Conservation (phyloP, 140 eudicot genomes). For the Erigeron philadelphicus region DNA sequence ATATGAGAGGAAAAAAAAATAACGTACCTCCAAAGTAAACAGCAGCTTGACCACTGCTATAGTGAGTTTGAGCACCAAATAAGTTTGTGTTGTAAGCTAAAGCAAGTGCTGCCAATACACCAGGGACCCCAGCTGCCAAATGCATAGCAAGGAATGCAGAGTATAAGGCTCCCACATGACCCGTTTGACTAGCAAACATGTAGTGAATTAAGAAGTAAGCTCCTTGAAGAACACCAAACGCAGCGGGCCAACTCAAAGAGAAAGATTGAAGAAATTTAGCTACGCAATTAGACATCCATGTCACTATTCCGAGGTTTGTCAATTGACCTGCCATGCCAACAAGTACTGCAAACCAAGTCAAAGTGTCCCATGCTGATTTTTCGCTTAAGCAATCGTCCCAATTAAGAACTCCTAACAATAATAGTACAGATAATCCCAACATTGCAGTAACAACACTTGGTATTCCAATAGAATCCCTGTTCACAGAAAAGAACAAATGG, state of each 20-base stretch:
- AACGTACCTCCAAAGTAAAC: conserved; percentile 78
- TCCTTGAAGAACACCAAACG: conserved; percentile 67
- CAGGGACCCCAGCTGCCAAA: conserved; percentile 67
- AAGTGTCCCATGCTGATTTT: too few relatives aligned
- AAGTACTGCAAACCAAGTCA: conserved; percentile 74
- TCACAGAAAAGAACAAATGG: conserved; percentile 17
- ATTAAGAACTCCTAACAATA: conserved; percentile 60
- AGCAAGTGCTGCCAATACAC: conserved; percentile 58
- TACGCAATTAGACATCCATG: conserved; percentile 73
- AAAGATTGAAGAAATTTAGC: conserved; percentile 50
- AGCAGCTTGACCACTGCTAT: conserved; percentile 92
- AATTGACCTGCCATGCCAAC: conserved; percentile 87
- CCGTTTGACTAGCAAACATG: conserved; percentile 91
- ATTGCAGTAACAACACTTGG: conserved; percentile 84
- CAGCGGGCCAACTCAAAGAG: conserved; percentile 56
- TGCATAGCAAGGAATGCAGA: conserved; percentile 80
- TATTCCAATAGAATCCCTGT: conserved; percentile 61
- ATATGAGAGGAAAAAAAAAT: background rate
- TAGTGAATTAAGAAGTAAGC: conserved; percentile 74
- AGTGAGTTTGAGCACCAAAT: conserved; percentile 80
- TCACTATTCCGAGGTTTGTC: conserved; percentile 63
- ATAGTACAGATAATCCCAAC: conserved; percentile 65
- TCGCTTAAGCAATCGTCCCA: conserved; percentile 49
- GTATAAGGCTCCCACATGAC: conserved; percentile 80
- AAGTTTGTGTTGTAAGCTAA: conserved; percentile 75